Conservation (phyloP, 441 rosid genomes). For the Biscutella laevigata region DNA sequence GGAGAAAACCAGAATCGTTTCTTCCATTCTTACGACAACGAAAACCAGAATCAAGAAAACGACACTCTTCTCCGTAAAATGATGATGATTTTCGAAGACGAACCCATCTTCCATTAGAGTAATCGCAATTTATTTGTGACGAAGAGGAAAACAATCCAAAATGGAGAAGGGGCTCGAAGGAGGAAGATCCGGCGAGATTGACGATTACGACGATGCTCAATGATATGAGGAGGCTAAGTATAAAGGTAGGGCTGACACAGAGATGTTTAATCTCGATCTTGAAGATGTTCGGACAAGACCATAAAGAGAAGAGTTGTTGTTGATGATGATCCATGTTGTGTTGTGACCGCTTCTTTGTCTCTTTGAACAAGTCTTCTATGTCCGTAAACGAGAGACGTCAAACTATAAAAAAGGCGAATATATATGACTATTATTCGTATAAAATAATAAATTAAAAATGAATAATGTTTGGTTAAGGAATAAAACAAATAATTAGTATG, state of each 20-base stretch:
- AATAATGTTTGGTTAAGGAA: background rate
- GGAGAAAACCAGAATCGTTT: constrained; percentile 44
- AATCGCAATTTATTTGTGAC: constrained; percentile 37
- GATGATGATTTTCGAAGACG: constrained; percentile 30
- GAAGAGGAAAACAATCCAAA: constrained; percentile 34
- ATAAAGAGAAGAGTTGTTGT: constrained; percentile 18
- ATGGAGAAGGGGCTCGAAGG: constrained; percentile 26
- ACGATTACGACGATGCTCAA: constrained; percentile 27
- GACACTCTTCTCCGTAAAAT: constrained; percentile 52
- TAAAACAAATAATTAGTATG: too few relatives aligned
- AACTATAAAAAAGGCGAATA: background rate
- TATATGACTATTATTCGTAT: background rate
- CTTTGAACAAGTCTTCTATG: constrained; percentile 29
- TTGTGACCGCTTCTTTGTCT: constrained; percentile 11
- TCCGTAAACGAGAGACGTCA: background rate
- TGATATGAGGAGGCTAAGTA: constrained; percentile 32
- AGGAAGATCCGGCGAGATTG: constrained; percentile 29
- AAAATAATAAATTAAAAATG: background rate
- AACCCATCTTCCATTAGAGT: constrained; percentile 66
- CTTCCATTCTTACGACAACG: constrained; percentile 55
- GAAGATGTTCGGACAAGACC: constrained; percentile 22
- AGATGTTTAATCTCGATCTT: constrained; percentile 34
- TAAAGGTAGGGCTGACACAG: constrained; percentile 20
- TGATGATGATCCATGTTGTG: constrained; percentile 19
- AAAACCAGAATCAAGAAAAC: constrained; percentile 79